phyloP scores from a whole-genome alignment of 2,329 filamentous ascomycete species.

The Xylaria arbuscula region DNA sequence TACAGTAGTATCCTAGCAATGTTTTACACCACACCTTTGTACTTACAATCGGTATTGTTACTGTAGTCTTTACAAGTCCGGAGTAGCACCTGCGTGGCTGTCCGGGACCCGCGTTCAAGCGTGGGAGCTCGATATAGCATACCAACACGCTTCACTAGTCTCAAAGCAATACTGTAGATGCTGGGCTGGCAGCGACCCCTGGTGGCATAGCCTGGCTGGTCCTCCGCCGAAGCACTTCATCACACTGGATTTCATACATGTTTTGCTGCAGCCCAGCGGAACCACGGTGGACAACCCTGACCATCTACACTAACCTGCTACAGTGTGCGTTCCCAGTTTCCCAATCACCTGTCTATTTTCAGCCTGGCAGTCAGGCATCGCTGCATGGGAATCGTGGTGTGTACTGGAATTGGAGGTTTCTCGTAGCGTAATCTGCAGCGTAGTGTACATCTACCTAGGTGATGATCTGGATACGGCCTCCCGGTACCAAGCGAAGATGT shows the following conservation, averaged over 20 bases:
- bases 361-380: slow-evolving; percentile 34
- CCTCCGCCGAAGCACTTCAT: slow-evolving; percentile 24
- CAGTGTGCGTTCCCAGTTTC: slow-evolving; percentile 21
- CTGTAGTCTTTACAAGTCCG: no score
- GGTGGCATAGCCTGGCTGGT: slow-evolving; percentile 12
- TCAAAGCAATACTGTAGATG: background rate
- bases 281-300: slow-evolving; percentile 28
- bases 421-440: background rate
- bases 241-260: slow-evolving; percentile 38
- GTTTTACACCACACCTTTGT: no score
- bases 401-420: background rate
- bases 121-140: background rate
- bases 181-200: slow-evolving; percentile 10
- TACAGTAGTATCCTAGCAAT: no score
- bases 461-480: background rate
- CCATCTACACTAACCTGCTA: slow-evolving; percentile 13
- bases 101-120: background rate
- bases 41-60: no score
- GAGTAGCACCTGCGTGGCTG: background rate
- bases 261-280: slow-evolving; percentile 39
- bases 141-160: background rate
- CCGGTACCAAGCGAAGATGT: slow-evolving; percentile 16
- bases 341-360: slow-evolving; percentile 14
- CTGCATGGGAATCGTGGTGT: slow-evolving; percentile 32
- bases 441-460: slow-evolving; percentile 1